Base-by-base conservation (phyloP, 345 rosid genomes). In the Salix exigua region DNA sequence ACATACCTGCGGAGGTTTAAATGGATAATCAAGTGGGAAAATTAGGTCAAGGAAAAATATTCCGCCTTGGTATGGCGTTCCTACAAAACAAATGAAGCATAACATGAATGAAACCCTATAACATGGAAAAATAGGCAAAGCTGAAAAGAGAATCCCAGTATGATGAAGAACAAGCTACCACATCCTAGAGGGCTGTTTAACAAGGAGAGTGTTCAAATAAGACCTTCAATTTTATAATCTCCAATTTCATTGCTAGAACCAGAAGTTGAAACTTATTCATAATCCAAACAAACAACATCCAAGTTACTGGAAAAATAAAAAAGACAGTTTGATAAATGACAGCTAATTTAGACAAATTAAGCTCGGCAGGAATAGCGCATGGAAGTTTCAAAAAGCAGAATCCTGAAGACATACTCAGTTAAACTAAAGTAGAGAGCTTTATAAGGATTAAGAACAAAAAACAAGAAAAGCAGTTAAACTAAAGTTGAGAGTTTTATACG, bases 41-140 rank as follows among this genome's bases (percentile, higher is more conserved):
- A 78, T 82, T 25, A 93, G 83, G 83, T 96, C 94, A 9, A 93
- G 85, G 72, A 96, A 93, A 85, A 87, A 96, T 68, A 93, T 87
- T 30, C 99, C 99, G 16, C 94, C 97, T 83, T 89, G 81, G 50
- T 96, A 96, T 3, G 99, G 92, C 70, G 98, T 92, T 75, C 94
- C 99, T 96, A 78, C 83, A 82, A 64, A 70, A 46, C 5, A 46
- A 12, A 46, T 14, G 50, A 46, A 46, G 50, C 50, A 46, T 46
- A 46, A 14, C 50, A 46, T 16, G 50, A 46, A 46, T 46, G 50
- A 46, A 46, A 14, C 50, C 50, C 50, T 46, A 11, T 42, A 46
- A 46, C 50, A 46, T 46, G 50, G 50, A 46, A 46, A 12, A 46
- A 46, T 46, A 46, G 17, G 18, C 18, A 46, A 46, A 46, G 14